Base-by-base conservation (phyloP, 169 alveolate species). In the Plasmodium inui region DNA sequence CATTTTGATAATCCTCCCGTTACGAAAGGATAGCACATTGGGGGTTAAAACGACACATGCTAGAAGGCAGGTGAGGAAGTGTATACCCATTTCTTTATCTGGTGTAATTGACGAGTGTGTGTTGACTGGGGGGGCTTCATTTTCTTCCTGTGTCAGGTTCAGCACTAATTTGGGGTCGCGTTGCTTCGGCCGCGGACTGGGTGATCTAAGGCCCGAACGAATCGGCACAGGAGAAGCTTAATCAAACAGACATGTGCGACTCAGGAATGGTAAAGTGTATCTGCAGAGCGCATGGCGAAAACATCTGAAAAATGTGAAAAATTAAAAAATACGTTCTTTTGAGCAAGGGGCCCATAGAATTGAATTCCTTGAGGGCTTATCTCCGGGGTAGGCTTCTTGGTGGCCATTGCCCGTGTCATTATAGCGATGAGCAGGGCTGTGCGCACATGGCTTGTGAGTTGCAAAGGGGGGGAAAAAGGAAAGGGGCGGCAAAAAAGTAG, bases 1-100 rank as follows among this genome's bases (percentile, higher is more conserved):
- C 14, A 50, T 50, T 85, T 72, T 46, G 10, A 26, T 28, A 50
- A n/a, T 74, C 32, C 32, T 50, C 14, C 67, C 34, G 17, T 26
- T 46, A 17, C 57, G 84, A 53, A 72, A 85, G 41, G 79, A 19
- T 46, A 74, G 26, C 46, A 73, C 84, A 50, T 74, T 72, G 5
- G 22, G 32, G 79, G 61, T 85, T 26, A 85, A 26, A 10, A 28
- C 2, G 41, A 46, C 39, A 74, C 39, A 67, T 73, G 80, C 80
- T 74, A 74, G 37, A 73, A 67, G 44, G 53, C 32, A 74, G 55
- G 28, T 22, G 12, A 46, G 26, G 3, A 85, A 46, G 32, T 73
- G 67, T 5, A 32, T 85, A 46, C 30, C 19, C 93, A 85, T 85
- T 74, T 85, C 93, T 72, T 85, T 32, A 70, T 30, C 19, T 55